These are phyloP conservation scores for Pestalotiopsis sp. DNA, from an alignment of 2,329 filamentous ascomycete genomes.

Conservation along the genomic window DNA sequence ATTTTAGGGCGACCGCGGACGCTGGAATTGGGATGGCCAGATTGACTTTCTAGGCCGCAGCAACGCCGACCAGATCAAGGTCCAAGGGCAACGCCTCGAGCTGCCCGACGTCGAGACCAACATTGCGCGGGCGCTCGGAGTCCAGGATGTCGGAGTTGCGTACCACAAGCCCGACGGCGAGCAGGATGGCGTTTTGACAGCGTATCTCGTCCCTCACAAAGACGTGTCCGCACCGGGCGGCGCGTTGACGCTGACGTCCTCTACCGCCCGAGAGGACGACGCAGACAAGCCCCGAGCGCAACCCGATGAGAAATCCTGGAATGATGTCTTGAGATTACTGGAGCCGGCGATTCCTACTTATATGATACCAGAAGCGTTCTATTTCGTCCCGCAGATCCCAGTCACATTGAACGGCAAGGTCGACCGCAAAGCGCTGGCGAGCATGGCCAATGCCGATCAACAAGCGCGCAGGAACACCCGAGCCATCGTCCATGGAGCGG, in stretches of 20 bases:
- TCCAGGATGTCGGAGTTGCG: not conserved
- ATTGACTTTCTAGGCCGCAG: not conserved
- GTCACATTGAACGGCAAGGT: not conserved
- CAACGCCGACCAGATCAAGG: not conserved
- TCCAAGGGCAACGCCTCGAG: not conserved
- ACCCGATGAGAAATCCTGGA: not conserved
- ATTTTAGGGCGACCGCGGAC: not conserved
- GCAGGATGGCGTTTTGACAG: not conserved
- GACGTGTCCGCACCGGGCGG: not conserved
- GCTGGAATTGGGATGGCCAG: not conserved
- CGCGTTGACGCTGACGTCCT: not conserved
- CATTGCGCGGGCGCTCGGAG: not conserved
- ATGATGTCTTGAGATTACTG: not conserved
- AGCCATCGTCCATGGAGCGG: not conserved
- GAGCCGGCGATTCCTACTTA: not conserved
- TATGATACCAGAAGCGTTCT: not conserved
- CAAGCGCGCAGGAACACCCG: not conserved
- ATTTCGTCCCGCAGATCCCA: not conserved
- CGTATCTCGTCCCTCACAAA: not conserved
- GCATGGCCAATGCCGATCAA: not conserved
- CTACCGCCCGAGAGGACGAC: not conserved
- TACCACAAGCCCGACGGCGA: not conserved
- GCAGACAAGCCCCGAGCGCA: not conserved
- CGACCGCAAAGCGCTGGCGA: not conserved
- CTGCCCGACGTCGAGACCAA: not conserved